These are phyloP conservation scores for Gracilaria caudata DNA, from an alignment of 23 red algal species.

Conservation along the genomic window DNA sequence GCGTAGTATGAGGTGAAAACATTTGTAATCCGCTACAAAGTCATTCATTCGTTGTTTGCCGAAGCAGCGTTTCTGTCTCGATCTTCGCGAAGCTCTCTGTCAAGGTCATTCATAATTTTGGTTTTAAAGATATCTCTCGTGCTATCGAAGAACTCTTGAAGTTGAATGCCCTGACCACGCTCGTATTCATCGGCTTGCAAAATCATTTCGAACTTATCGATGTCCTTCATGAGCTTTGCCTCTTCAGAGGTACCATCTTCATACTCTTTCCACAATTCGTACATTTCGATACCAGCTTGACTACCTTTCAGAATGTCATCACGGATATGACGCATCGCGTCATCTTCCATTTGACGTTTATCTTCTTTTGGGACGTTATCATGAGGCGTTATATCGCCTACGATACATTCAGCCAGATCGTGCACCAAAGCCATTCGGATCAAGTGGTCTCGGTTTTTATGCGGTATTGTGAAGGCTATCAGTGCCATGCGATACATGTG, in stretches of 20 bases:
- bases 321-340: conserved; percentile 84
- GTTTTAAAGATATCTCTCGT: conserved; percentile 62
- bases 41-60: neutral
- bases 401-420: conserved; percentile 90
- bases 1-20: neutral
- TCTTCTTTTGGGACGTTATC: conserved; percentile 75
- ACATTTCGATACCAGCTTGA: conserved; percentile 61
- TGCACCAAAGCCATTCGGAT: conserved; percentile 92
- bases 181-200: conserved; percentile 94
- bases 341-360: conserved; percentile 77
- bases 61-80: neutral
- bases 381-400: conserved; percentile 94
- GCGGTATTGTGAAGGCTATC: conserved; percentile 46
- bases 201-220: conserved; percentile 99
- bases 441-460: conserved; percentile 24
- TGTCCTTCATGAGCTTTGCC: conserved; percentile 82
- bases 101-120: neutral
- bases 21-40: neutral
- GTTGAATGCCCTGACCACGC: conserved; percentile 36
- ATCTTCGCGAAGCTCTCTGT: conserved; percentile 35
- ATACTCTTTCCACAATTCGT: conserved; percentile 91
- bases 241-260: conserved; percentile 66
- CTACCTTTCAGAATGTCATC: conserved; percentile 52
- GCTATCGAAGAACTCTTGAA: conserved; percentile 69
- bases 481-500: conserved; percentile 98